Percentiles rank a stretch among this genome's conserved stretches.
phyloP scores from a whole-genome alignment of 2,329 filamentous ascomycete genomes.

The Coniochaeta sp. region DNA sequence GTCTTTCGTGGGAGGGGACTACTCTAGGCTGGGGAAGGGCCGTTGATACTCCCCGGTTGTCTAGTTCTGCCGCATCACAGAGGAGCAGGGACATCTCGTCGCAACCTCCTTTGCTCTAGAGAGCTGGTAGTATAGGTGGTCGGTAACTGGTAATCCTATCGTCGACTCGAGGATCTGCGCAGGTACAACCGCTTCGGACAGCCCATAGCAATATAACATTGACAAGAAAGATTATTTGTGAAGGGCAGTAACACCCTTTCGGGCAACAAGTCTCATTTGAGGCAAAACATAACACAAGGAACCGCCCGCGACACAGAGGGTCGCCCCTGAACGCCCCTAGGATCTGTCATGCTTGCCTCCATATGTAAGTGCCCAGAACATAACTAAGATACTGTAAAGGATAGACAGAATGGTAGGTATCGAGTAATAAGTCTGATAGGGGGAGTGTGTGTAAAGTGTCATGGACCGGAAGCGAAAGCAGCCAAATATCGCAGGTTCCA shows the following conservation, averaged over 20 bases:
- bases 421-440: background rate
- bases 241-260: background rate
- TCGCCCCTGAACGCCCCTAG: background rate
- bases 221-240: background rate
- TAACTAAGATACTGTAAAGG: background rate
- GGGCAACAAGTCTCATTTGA: background rate
- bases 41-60: too few relatives aligned
- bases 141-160: too few relatives aligned
- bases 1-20: too few relatives aligned
- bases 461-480: background rate
- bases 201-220: background rate
- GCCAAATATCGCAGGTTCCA: background rate
- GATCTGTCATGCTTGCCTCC: background rate
- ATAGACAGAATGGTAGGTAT: background rate
- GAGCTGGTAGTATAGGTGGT: too few relatives aligned
- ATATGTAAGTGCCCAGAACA: background rate
- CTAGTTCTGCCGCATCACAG: too few relatives aligned
- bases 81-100: too few relatives aligned
- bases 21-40: too few relatives aligned
- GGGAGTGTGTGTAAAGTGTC: background rate
- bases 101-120: too few relatives aligned
- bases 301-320: background rate
- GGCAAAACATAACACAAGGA: background rate
- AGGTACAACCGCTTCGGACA: too few relatives aligned
- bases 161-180: too few relatives aligned